phyloP scores from a whole-genome alignment of 2,329 filamentous ascomycete genomes.

The Davidsoniella virescens region DNA sequence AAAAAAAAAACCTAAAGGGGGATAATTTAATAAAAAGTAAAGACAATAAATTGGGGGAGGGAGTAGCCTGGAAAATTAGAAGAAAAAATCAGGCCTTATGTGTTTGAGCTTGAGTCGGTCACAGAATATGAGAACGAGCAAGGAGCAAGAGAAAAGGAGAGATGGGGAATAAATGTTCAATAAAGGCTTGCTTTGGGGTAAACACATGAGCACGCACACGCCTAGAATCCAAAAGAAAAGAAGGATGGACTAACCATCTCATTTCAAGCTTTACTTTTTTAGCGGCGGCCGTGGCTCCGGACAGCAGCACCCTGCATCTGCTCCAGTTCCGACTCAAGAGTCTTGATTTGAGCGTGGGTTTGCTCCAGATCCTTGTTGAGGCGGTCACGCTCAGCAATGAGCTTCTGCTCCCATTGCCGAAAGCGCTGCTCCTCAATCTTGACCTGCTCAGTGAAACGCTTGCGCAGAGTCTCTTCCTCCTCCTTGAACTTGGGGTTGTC shows the following conservation, averaged over 20 bases:
- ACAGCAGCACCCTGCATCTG: constrained; percentile 78
- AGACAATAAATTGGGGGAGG: constrained; percentile 2
- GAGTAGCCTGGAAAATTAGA: neutral
- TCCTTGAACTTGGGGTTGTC: constrained; percentile 99
- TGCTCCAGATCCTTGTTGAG: constrained; percentile 99
- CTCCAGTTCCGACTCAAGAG: constrained; percentile 83
- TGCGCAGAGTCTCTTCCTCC: constrained; percentile 93
- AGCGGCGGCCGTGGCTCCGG: constrained; percentile 85
- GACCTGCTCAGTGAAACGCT: constrained; percentile 99
- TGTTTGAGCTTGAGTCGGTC: constrained; percentile 2
- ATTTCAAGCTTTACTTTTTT: constrained; percentile 20
- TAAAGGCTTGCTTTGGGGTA: neutral
- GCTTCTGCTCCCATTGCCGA: constrained; percentile 99
- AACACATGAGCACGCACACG: constrained; percentile 2
- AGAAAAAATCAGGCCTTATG: constrained; percentile 1
- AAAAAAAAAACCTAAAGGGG: constrained; percentile 8
- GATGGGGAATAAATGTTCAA: constrained; percentile 1
- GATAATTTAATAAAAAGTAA: constrained; percentile 10
- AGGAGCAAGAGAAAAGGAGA: constrained; percentile 3
- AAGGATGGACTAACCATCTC: neutral
- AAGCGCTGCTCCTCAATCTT: constrained; percentile 99
- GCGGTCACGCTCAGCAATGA: constrained; percentile 94
- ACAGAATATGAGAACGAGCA: constrained; percentile 7
- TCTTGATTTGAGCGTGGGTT: constrained; percentile 88
- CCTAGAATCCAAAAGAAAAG: constrained; percentile 5